A percentile compares a stretch with the other conserved stretches of the same genome.
Conservation (phyloP, 2,329 filamentous ascomycete species). For the Coniochaeta sp. region DNA sequence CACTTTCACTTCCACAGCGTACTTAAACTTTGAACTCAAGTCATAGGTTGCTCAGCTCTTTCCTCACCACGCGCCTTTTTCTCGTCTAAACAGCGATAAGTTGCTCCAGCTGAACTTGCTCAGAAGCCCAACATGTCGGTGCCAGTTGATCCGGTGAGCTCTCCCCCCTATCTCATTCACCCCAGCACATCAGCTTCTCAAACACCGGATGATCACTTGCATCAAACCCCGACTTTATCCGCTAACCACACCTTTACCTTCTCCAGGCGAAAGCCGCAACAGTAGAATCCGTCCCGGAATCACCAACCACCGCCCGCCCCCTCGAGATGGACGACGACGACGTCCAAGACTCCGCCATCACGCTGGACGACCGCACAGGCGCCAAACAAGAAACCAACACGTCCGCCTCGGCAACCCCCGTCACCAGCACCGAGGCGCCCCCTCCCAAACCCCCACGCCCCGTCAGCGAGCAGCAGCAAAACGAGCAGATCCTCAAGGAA, state of each 20-base stretch:
- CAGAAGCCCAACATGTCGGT: conserved; percentile 30
- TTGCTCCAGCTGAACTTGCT: background rate
- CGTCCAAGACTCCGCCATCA: conserved; percentile 51
- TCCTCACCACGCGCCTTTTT: background rate
- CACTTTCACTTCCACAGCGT: background rate
- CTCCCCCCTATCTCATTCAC: conserved; percentile 8
- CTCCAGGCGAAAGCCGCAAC: conserved; percentile 36
- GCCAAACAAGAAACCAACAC: conserved; percentile 14
- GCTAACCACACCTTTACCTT: background rate
- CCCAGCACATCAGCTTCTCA: background rate
- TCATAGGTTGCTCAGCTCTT: background rate
- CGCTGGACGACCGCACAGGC: conserved; percentile 32
- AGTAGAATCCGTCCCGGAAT: conserved; percentile 45
- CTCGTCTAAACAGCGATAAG: no score
- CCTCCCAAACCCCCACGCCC: conserved; percentile 85
- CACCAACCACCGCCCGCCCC: conserved; percentile 57
- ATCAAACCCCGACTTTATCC: conserved; percentile 5
- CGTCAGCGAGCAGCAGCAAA: conserved; percentile 73
- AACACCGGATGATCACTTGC: conserved; percentile 1
- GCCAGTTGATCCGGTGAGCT: conserved; percentile 35
- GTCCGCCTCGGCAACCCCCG: conserved; percentile 18
- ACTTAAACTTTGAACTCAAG: background rate
- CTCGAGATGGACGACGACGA: conserved; percentile 67
- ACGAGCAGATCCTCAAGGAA: conserved; percentile 82
- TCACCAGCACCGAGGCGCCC: conserved; percentile 34